Evolutionary conservation across 768 basidiomycete species (phyloP), one percentile per base, ranked within the genome.

Genomic region (Pisolithus sp.): DNA sequence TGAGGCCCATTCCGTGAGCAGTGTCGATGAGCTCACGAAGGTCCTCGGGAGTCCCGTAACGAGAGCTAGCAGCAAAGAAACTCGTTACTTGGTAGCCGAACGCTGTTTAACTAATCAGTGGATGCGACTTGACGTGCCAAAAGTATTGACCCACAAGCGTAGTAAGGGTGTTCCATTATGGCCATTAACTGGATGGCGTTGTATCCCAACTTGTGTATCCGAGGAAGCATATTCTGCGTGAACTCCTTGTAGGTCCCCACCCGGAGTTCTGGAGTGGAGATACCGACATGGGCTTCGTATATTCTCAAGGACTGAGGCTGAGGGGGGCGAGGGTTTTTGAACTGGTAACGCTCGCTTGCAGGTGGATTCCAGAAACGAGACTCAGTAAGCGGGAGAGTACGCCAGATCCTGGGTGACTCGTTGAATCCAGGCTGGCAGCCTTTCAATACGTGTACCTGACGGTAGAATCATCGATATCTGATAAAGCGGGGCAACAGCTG

Each of bases 301-400:
- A 99, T 93, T 57, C 85, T 84, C 41, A 83, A 65, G 34, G 83
- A 76, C 17, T 72, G 71, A 12, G 86, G 85, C 53, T 82, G 80
- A 0, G 79, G 74, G 10, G 90, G 91, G 9, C 80, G 76, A 42
- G 77, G 53, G 65, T 97, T 76, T 66, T 92, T 95, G 74, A 95
- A 95, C 26, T 75, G 73, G 73, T 97, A 96, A 45, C 64, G 72
- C 56, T 89, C 73, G 23, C 76, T 71, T 38, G 72, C 62, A 18
- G 91, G 85, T 1, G 96, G 96, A 67, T 98, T 97, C 96, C 96
- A 99, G 71, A 99, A 96, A n/a, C 91, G 84, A 18, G 92, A 90
- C 54, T 99, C 96, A n/a, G 67, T 95, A 99, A 6, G 89, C 79
- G 13, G 93, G 89, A 17, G 96, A 98, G 40, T 91, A 81, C 45